Conservation (phyloP, 805 yeast genomes). For the Teunomyces tritomae region DNA sequence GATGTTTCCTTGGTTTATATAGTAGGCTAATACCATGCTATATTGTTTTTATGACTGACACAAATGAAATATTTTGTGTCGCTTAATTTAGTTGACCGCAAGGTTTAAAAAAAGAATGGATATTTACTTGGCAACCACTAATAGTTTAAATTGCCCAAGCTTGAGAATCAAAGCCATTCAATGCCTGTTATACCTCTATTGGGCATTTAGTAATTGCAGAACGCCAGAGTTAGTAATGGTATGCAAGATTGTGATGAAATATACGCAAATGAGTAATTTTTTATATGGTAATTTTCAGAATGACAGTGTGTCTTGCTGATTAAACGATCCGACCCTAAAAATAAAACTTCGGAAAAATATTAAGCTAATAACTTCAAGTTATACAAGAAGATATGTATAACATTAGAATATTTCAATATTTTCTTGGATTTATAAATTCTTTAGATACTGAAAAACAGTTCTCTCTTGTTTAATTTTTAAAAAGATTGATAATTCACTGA, state of each 20-base stretch:
- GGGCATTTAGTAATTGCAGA: background rate
- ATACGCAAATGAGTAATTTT: background rate
- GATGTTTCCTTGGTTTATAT: too few relatives aligned
- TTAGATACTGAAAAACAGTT: background rate
- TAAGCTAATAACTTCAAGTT: background rate
- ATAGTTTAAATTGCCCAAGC: too few relatives aligned
- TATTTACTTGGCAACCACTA: background rate
- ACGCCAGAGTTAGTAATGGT: background rate
- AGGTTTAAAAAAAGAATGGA: background rate
- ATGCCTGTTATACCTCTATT: background rate
- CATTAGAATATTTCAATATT: background rate
- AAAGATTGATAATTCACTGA: background rate
- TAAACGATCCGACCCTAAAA: slow-evolving; percentile 1
- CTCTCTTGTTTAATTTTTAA: background rate
- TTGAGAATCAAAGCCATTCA: too few relatives aligned
- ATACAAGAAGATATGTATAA: background rate
- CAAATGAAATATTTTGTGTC: too few relatives aligned
- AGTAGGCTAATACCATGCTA: too few relatives aligned
- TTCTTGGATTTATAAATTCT: background rate
- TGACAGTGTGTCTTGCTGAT: background rate
- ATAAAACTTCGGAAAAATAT: background rate
- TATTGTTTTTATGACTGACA: too few relatives aligned
- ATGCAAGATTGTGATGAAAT: background rate
- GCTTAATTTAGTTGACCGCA: too few relatives aligned
- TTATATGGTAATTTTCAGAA: background rate